phyloP scores from a whole-genome alignment of 441 rosid species.

The Brassica balearica region DNA sequence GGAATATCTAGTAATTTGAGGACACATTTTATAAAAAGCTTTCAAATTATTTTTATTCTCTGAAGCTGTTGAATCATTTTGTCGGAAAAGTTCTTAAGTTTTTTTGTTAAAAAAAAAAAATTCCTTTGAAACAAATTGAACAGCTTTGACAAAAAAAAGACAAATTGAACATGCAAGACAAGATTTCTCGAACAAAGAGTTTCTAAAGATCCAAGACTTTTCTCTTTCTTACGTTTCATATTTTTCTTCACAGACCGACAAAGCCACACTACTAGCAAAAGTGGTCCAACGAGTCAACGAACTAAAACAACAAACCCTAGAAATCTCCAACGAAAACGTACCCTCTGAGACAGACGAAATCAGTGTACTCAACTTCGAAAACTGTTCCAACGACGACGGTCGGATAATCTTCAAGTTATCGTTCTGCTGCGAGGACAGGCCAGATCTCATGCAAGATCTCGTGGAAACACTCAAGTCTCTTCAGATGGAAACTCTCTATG shows the following conservation, averaged over 20 bases:
- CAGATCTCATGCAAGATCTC: conserved; percentile 75
- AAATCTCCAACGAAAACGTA: conserved; percentile 58
- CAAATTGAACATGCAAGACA: conserved; percentile 17
- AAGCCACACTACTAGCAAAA: conserved; percentile 86
- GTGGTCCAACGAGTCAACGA: conserved; percentile 90
- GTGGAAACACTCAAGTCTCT: conserved; percentile 77
- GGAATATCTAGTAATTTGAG: conserved; percentile 35
- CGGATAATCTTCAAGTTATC: conserved; percentile 75
- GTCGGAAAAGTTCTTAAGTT: conserved; percentile 53
- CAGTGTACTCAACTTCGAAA: conserved; percentile 59
- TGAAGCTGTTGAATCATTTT: conserved; percentile 41
- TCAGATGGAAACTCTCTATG: conserved; percentile 65
- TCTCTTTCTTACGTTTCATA: conserved; percentile 9
- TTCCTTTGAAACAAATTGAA: conserved; percentile 9
- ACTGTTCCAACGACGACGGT: conserved; percentile 47
- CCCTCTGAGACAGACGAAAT: conserved; percentile 89
- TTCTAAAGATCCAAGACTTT: conserved; percentile 4
- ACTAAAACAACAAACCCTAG: conserved; percentile 73
- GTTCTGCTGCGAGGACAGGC: conserved; percentile 86
- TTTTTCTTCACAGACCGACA: conserved; percentile 70
- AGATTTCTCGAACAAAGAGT: conserved; percentile 30
- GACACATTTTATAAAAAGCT: background rate
- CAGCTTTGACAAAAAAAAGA: too few relatives aligned
- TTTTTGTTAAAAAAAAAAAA: background rate
- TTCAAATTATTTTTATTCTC: conserved; percentile 18